Base-by-base conservation (phyloP, 116 monocot genomes). In the Zostera marina region DNA sequence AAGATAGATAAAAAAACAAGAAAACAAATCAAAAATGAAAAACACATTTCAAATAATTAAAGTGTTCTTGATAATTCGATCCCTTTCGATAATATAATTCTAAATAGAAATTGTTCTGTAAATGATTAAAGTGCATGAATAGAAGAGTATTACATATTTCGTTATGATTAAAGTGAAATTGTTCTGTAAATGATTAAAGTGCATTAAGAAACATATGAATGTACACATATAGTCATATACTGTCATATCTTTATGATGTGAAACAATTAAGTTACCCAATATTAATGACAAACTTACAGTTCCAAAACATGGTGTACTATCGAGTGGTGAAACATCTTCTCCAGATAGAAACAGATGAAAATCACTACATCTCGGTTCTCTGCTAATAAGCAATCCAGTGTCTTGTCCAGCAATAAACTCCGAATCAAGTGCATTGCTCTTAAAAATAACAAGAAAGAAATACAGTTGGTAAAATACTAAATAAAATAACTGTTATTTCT, bases 311-410 rank as follows among this genome's bases (percentile, higher is more conserved):
- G 47, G 56, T 26, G 47, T 47, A 55, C 41, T 68, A 53, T 53
- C 74, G 44, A 10, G 19, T 56, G 44, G 54, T 42, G 78, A 65
- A 39, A 65, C 47, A 25, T 67, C 76, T 56, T 86, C 81, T 52
- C 71, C 76, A 63, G 86, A 81, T 23, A 81, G 64, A 63, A 76
- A 61, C 47, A 85, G 60, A 41, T 39, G 64, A 46, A 55, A 77
- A 56, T 74, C 58, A 61, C 59, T 72, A 58, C 53, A 77, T 52
- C 48, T 68, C 49, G 41, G 66, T 65, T 63, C 68, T 22, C 48
- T 64, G 12, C 26, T 49, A 42, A 58, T 53, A 41, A 38, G 63
- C 41, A 63, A 51, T 26, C 51, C 56, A 60, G 11, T 17, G 42
- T 49, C 62, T 56, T 39, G 53, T 60, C 61, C 63, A 24, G 46